Percentiles rank a stretch among this genome's conserved stretches.
phyloP scores from a whole-genome alignment of 306 rosid species.

The Trifolium subterraneum region DNA sequence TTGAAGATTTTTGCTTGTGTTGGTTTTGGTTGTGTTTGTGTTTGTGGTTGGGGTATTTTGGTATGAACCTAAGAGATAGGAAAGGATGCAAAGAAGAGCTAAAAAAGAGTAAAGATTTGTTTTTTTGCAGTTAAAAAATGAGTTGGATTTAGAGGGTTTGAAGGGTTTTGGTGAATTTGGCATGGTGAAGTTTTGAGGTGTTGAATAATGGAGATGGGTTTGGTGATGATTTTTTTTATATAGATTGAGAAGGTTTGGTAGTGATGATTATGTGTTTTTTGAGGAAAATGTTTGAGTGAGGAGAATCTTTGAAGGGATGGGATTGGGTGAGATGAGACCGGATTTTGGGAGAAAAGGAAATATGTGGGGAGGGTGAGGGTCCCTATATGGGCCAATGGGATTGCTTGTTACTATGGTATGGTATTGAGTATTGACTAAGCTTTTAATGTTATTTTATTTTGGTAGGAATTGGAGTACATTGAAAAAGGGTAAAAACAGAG shows the following conservation, averaged over 20 bases:
- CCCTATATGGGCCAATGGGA: neutral
- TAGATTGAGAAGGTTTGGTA: neutral
- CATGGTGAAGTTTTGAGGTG: constrained; percentile 34
- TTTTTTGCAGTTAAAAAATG: constrained; percentile 42
- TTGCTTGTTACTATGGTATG: neutral
- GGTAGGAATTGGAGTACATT: neutral
- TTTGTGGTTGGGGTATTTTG: constrained; percentile 19
- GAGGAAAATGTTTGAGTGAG: constrained; percentile 7
- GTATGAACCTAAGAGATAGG: constrained; percentile 62
- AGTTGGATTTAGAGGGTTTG: constrained; percentile 49
- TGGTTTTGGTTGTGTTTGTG: too few relatives aligned
- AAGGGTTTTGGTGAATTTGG: constrained; percentile 46
- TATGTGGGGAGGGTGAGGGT: neutral
- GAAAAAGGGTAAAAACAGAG: neutral
- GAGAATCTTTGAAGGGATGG: neutral
- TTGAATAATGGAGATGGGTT: constrained; percentile 4
- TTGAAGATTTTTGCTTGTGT: neutral
- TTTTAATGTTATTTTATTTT: neutral
- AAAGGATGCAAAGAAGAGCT: constrained; percentile 63
- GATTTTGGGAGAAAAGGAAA: neutral
- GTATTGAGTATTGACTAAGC: neutral
- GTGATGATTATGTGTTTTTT: constrained; percentile 9
- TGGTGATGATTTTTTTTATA: neutral
- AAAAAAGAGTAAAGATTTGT: constrained; percentile 55
- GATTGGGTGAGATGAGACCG: neutral